A percentile compares a stretch with the other conserved stretches of the same genome.
phyloP scores from a whole-genome alignment of 164 flowering plant species.

The Aristolochia contorta region DNA sequence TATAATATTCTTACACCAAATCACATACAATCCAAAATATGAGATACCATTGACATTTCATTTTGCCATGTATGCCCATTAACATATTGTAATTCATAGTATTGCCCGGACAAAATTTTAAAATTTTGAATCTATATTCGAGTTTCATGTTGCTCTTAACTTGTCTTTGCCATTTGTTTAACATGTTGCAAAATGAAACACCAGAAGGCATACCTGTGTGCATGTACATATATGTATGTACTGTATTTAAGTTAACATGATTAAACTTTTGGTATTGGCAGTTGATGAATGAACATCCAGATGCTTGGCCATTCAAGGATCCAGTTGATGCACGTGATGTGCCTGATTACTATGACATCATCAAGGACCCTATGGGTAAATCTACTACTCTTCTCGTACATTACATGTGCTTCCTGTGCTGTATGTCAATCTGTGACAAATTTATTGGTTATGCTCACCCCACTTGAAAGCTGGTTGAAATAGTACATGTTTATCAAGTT shows the following conservation, averaged over 20 bases:
- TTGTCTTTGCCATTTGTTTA: too few species aligned
- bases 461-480: background rate
- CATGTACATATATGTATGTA: background rate
- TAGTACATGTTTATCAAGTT: background rate
- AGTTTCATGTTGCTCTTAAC: too few species aligned
- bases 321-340: conserved; percentile 94
- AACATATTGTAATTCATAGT: too few species aligned
- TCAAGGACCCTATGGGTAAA: conserved; percentile 96
- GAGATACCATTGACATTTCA: too few species aligned
- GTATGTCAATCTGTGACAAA: background rate
- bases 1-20: too few species aligned
- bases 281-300: conserved; percentile 84
- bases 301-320: conserved; percentile 97
- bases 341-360: conserved; percentile 88
- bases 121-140: too few species aligned
- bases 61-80: too few species aligned
- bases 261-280: conserved; percentile 18
- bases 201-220: too few species aligned
- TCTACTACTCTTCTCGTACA: background rate
- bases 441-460: background rate
- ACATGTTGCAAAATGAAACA: too few species aligned
- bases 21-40: too few species aligned
- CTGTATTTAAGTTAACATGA: too few species aligned
- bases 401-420: background rate
- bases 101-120: too few species aligned